Evolutionary conservation across 2,329 filamentous ascomycete genomes (phyloP).

Genomic region (Ilyonectria robusta): DNA sequence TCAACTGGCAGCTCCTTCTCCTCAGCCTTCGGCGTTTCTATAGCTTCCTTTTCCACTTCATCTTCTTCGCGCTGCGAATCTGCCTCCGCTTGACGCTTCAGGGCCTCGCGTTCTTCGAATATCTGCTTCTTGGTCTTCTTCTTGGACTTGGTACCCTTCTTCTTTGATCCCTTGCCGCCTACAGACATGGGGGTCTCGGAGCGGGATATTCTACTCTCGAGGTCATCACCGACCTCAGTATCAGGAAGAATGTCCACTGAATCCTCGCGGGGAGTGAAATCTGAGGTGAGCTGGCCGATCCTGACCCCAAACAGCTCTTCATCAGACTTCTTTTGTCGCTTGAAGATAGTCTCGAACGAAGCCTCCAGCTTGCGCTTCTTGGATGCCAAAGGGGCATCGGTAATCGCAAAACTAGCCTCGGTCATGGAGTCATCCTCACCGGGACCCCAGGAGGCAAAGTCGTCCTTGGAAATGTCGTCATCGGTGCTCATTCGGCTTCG

Average conservation of each 20-base stretch:
- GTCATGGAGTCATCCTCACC: slow-evolving; percentile 78
- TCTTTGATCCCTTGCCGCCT: slow-evolving; percentile 67
- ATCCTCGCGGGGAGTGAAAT: slow-evolving; percentile 62
- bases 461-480: slow-evolving; percentile 68
- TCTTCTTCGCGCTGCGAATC: slow-evolving; percentile 58
- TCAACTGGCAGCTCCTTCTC: slow-evolving; percentile 46
- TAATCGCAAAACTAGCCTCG: slow-evolving; percentile 78
- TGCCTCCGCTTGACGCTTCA: slow-evolving; percentile 69
- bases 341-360: slow-evolving; percentile 78
- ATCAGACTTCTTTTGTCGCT: slow-evolving; percentile 85
- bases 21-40: slow-evolving; percentile 33
- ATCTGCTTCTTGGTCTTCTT: slow-evolving; percentile 86
- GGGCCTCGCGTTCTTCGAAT: slow-evolving; percentile 75
- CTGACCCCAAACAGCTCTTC: slow-evolving; percentile 82
- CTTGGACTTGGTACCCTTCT: slow-evolving; percentile 71
- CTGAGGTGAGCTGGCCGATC: slow-evolving; percentile 66
- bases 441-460: slow-evolving; percentile 62
- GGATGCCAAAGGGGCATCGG: slow-evolving; percentile 66
- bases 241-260: slow-evolving; percentile 67
- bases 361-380: slow-evolving; percentile 82
- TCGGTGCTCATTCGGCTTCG: slow-evolving; percentile 81
- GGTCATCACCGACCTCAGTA: slow-evolving; percentile 60
- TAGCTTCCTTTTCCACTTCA: slow-evolving; percentile 54
- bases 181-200: slow-evolving; percentile 62
- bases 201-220: slow-evolving; percentile 57